Conservation (phyloP, 257 asterid genomes). For the Penstemon eatonii region DNA sequence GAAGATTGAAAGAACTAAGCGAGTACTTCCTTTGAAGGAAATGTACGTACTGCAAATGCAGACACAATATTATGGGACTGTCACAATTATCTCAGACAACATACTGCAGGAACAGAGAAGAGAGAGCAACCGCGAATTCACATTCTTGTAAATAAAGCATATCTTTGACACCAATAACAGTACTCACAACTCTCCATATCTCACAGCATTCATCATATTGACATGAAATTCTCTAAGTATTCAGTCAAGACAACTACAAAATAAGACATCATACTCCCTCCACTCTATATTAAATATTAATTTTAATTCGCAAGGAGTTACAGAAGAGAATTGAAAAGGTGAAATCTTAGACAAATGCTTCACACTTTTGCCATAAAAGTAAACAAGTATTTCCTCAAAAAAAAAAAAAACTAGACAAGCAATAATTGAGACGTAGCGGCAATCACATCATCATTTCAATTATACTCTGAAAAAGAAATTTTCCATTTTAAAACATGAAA, state of each 20-base stretch:
- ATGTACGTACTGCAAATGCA: slow-evolving; percentile 86
- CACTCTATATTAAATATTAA: neutral
- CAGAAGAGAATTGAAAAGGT: neutral
- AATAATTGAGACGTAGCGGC: neutral
- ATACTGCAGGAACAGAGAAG: neutral
- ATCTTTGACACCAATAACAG: slow-evolving; percentile 17
- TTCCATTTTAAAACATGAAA: neutral
- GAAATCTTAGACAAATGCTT: neutral
- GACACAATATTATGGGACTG: slow-evolving; percentile 17
- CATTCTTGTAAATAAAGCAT: neutral
- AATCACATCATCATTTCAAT: neutral
- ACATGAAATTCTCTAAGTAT: too few species aligned
- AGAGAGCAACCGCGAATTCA: neutral
- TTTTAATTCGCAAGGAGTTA: neutral
- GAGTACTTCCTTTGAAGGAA: slow-evolving; percentile 93
- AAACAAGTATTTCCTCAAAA: too few species aligned
- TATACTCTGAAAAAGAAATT: neutral
- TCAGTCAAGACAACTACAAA: too few species aligned
- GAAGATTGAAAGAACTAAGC: slow-evolving; percentile 90
- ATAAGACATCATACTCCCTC: neutral
- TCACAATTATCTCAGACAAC: slow-evolving; percentile 27
- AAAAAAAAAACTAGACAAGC: neutral
- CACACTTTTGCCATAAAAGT: neutral
- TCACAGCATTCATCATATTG: neutral
- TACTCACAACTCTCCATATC: slow-evolving; percentile 22